Evolutionary conservation across 768 basidiomycete genomes (phyloP).

Genomic region (Rubroboletus satanas): DNA sequence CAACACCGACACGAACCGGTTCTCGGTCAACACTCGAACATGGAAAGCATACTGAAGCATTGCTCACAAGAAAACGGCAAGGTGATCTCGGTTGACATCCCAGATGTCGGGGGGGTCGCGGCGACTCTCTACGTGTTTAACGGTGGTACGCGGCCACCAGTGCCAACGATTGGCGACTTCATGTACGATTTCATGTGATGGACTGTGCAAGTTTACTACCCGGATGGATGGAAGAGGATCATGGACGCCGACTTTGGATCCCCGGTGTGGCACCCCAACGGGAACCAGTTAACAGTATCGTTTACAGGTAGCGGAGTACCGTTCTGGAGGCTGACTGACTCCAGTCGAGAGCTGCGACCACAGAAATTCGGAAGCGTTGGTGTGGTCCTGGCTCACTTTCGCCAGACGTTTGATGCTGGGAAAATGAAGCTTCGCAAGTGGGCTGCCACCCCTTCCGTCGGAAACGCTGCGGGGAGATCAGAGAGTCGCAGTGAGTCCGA

Average conservation of each 20-base stretch:
- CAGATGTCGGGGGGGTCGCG: neutral
- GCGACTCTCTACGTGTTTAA: neutral
- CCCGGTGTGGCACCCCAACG: neutral
- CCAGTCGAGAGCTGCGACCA: too few relatives aligned
- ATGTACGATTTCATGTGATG: neutral
- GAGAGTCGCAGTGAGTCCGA: too few relatives aligned
- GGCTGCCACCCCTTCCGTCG: too few relatives aligned
- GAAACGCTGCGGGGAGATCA: too few relatives aligned
- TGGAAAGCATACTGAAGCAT: too few relatives aligned
- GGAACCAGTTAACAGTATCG: neutral
- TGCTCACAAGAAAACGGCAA: too few relatives aligned
- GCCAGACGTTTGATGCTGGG: too few relatives aligned
- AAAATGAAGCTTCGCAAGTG: too few relatives aligned
- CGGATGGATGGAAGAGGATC: neutral
- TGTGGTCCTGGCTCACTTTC: too few relatives aligned
- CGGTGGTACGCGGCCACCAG: neutral
- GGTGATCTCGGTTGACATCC: neutral
- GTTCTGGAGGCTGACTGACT: neutral
- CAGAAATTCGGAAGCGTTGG: too few relatives aligned
- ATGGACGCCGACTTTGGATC: neutral
- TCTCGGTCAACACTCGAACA: too few relatives aligned
- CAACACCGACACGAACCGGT: too few relatives aligned
- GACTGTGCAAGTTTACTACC: neutral
- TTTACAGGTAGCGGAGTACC: neutral
- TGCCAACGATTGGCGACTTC: neutral